These are phyloP conservation scores for Zymoseptoria brevis DNA, from an alignment of 2,329 filamentous ascomycete species.

Conservation along the genomic window DNA sequence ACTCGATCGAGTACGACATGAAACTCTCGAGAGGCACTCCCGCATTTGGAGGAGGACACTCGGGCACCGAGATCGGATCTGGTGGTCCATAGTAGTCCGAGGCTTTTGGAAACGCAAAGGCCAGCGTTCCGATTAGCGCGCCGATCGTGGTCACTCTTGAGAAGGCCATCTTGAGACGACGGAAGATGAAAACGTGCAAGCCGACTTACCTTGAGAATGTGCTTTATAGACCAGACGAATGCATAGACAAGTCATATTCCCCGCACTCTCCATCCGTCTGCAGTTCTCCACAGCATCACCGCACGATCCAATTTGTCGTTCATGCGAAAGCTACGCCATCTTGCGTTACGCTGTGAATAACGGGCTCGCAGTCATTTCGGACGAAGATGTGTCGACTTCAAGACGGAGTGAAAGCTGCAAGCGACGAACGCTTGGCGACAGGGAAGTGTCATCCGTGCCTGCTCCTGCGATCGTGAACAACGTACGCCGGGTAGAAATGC, in stretches of 20 bases:
- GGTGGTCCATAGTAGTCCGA: background rate
- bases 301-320: background rate
- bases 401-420: background rate
- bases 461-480: too few relatives aligned
- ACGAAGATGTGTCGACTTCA: background rate
- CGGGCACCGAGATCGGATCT: background rate
- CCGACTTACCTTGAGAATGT: background rate
- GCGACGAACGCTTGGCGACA: too few relatives aligned
- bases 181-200: background rate
- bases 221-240: background rate
- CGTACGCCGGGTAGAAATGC: background rate
- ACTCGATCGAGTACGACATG: slow-evolving; percentile 47
- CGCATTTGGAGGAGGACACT: slow-evolving; percentile 41
- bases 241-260: background rate
- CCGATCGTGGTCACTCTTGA: background rate
- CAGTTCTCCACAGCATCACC: background rate
- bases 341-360: background rate
- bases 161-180: background rate
- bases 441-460: too few relatives aligned
- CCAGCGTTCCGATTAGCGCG: background rate
- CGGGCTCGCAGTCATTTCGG: background rate
- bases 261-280: background rate
- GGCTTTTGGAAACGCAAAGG: background rate
- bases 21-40: slow-evolving; percentile 37
- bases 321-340: background rate